These are phyloP conservation scores for Hansenula lynferdii DNA, from an alignment of 1,139 yeast genomes.

Conservation along the genomic window DNA sequence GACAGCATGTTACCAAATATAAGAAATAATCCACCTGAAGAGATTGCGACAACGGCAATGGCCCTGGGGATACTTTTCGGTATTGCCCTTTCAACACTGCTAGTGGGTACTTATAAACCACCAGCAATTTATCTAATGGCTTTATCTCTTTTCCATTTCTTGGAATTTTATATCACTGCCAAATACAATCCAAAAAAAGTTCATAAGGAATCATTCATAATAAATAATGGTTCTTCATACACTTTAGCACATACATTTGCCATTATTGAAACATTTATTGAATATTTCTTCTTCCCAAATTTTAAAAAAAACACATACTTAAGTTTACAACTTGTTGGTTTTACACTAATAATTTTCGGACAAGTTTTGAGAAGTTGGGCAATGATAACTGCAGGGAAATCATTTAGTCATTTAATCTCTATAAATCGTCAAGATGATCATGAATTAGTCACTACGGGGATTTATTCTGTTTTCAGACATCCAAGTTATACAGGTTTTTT, in stretches of 20 bases:
- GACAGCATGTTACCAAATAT: constrained; percentile 26
- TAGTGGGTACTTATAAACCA: constrained; percentile 29
- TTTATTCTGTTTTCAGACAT: constrained; percentile 66
- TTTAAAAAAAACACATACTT: constrained; percentile 19
- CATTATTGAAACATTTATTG: constrained; percentile 40
- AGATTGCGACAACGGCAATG: constrained; percentile 35
- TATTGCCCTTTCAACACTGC: constrained; percentile 22
- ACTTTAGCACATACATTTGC: constrained; percentile 58
- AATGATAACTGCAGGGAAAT: constrained; percentile 82
- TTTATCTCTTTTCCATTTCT: constrained; percentile 63
- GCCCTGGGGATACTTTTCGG: constrained; percentile 37
- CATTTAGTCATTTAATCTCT: constrained; percentile 83
- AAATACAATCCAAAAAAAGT: constrained; percentile 61
- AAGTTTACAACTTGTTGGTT: constrained; percentile 35
- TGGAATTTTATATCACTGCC: constrained; percentile 81
- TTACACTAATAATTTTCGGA: constrained; percentile 46
- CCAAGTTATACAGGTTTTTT: constrained; percentile 92
- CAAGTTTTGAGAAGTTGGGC: constrained; percentile 67
- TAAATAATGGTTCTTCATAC: constrained; percentile 66
- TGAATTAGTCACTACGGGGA: constrained; percentile 63
- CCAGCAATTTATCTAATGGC: constrained; percentile 46
- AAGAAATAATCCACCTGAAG: constrained; percentile 28
- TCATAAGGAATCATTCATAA: constrained; percentile 69
- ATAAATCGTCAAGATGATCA: constrained; percentile 50
- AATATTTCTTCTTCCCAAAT: constrained; percentile 31